Evolutionary conservation across 352 stramenopile species (phyloP).

Genomic region (Blastocystis sp.): DNA sequence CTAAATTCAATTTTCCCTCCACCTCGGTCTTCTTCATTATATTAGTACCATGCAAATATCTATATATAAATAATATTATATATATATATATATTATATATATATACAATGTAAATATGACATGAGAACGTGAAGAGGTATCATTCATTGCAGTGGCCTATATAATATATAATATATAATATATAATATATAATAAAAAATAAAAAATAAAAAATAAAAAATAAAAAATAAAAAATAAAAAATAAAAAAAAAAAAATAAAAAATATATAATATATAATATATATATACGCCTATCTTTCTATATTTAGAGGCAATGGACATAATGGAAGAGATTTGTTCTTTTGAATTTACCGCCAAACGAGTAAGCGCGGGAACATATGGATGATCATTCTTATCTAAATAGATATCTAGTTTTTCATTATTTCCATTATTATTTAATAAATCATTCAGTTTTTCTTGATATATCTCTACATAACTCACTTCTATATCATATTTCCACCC

Average conservation of each 20-base stretch:
- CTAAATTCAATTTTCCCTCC: constrained; percentile 72
- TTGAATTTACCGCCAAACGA: constrained; percentile 51
- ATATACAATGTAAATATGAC: constrained; percentile 79
- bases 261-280: neutral
- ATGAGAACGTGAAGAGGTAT: constrained; percentile 83
- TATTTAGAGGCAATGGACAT: constrained; percentile 63
- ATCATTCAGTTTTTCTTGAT: constrained; percentile 97
- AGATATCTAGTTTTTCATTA: constrained; percentile 55
- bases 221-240: neutral
- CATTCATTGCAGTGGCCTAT: constrained; percentile 90
- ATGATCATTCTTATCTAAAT: constrained; percentile 45
- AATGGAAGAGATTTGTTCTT: constrained; percentile 52
- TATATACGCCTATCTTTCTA: constrained; percentile 60
- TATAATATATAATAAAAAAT: no score
- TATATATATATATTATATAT: constrained; percentile 54
- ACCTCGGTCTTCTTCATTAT: constrained; percentile 68
- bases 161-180: constrained; percentile 27
- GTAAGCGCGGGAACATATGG: constrained; percentile 61
- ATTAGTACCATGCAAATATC: constrained; percentile 54
- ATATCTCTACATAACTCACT: constrained; percentile 98
- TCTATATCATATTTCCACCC: constrained; percentile 82
- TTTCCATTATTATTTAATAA: constrained; percentile 49
- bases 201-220: constrained; percentile 9
- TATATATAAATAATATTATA: constrained; percentile 39
- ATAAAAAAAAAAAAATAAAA: no score